These are phyloP conservation scores for Coemansia sp. DNA, from an alignment of 192 early-diverging fungal genomes.

Conservation along the genomic window DNA sequence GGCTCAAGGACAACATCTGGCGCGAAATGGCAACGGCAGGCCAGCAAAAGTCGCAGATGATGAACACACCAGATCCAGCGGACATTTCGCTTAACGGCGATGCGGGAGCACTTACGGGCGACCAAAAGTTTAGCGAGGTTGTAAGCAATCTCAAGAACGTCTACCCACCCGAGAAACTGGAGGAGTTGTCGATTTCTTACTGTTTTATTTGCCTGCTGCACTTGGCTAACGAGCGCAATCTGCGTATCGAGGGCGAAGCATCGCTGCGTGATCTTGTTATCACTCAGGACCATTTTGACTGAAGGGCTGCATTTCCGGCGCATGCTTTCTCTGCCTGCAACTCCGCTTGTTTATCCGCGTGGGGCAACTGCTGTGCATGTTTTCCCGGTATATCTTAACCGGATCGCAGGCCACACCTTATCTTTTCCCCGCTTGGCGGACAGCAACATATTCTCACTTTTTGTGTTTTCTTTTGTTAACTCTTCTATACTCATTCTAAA, in stretches of 20 bases:
- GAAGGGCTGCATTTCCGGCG: conserved; percentile 10
- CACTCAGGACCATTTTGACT: conserved; percentile 49
- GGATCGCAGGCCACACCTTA: not conserved
- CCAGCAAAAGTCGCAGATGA: conserved; percentile 20
- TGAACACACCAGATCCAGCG: conserved; percentile 10
- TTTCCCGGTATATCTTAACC: conserved; percentile 4
- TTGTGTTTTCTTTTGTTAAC: conserved; percentile 5
- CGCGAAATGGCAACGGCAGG: conserved; percentile 57
- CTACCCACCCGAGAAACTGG: conserved; percentile 75
- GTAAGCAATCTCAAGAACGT: conserved; percentile 68
- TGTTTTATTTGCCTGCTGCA: conserved; percentile 97
- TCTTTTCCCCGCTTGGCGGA: not conserved
- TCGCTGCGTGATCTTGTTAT: conserved; percentile 55
- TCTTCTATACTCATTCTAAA: not conserved
- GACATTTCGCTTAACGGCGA: conserved; percentile 12
- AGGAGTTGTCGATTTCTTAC: conserved; percentile 94
- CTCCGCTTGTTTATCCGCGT: not conserved
- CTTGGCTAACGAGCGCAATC: conserved; percentile 89
- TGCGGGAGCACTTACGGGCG: conserved; percentile 49
- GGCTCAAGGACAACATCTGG: conserved; percentile 97
- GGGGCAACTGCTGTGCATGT: not conserved
- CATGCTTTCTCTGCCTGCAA: not conserved
- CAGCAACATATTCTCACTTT: conserved; percentile 4
- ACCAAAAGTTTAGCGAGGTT: conserved; percentile 72
- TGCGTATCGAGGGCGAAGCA: conserved; percentile 61